Evolutionary conservation across 1,284 basidiomycete genomes (phyloP).

Genomic region (Leccinum glutinopallens): DNA sequence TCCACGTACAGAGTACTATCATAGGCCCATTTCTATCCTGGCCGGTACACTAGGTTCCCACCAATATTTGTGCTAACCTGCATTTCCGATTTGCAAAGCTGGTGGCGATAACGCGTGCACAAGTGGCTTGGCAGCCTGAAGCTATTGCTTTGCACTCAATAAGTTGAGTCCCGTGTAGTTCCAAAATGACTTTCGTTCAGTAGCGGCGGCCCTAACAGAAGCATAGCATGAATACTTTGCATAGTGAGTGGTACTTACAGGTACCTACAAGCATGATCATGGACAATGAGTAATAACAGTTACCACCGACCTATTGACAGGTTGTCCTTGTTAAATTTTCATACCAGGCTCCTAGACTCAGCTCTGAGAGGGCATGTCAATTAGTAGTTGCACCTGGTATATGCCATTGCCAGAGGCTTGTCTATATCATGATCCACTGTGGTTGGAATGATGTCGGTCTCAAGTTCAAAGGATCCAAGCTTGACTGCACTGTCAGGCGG

Average conservation of each 20-base stretch:
- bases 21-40: no score
- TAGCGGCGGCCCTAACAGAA: background rate
- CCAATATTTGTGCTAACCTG: background rate
- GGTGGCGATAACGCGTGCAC: background rate
- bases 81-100: background rate
- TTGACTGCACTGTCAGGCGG: background rate
- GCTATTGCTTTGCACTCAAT: background rate
- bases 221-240: background rate
- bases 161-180: background rate
- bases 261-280: background rate
- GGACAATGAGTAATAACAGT: background rate
- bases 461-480: background rate
- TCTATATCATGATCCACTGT: background rate
- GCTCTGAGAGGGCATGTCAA: background rate
- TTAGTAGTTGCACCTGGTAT: background rate
- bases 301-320: background rate
- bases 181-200: background rate
- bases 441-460: background rate
- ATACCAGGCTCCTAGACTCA: background rate
- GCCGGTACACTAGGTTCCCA: background rate
- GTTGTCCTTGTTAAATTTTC: background rate
- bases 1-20: no score
- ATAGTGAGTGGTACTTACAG: background rate
- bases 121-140: background rate
- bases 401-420: background rate